Base-by-base conservation (phyloP, 192 early-diverging fungal genomes). In the Coemansia sp. region DNA sequence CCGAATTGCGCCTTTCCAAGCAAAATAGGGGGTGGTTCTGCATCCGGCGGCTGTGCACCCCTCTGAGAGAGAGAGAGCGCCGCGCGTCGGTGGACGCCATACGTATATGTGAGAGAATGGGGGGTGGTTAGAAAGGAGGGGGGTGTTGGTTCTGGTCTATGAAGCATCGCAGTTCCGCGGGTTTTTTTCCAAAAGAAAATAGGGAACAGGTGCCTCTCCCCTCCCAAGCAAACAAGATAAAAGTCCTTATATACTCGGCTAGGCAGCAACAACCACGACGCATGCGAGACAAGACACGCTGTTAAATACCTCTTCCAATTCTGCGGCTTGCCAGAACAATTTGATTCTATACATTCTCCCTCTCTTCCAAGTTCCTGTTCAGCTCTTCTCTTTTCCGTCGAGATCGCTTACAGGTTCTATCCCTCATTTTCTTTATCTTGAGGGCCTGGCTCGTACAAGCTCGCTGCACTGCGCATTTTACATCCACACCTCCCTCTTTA, bases 251-350 rank as follows among this genome's bases (percentile, higher is more conserved):
- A 62, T 47, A 55, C 62, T 52, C 70, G 63, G 75, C 62, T 52
- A 52, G 71, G 66, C 43, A 66, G 71, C 67, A 66, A 58, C 66
- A 70, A 75, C 75, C 71, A 46, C 55, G 39, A 57, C 79, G 72
- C 74, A 78, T 74, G 50, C 71, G 68, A 62, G 58, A 53, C 68
- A 69, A 69, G 72, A 78, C 73, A 76, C 77, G 75, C 69, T 68
- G 69, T 77, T 82, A 78, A 82, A 82, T 78, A 72, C 73, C 75
- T 72, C 76, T 72, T 58, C 68, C 53, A 75, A 78, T 78, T 83
- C 81, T 78, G 76, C 76, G 63, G 53, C 73, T 65, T 64, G 49
- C 38, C 63, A 70, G 76, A 83, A 83, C 81, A 83, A 83, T 83
- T 75, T 68, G 70, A 83, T 83, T 83, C 55, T 55, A 24, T 63